Evolutionary conservation across 768 basidiomycete species (phyloP), one percentile per base, ranked within the genome.

Genomic region (Russula lepida): DNA sequence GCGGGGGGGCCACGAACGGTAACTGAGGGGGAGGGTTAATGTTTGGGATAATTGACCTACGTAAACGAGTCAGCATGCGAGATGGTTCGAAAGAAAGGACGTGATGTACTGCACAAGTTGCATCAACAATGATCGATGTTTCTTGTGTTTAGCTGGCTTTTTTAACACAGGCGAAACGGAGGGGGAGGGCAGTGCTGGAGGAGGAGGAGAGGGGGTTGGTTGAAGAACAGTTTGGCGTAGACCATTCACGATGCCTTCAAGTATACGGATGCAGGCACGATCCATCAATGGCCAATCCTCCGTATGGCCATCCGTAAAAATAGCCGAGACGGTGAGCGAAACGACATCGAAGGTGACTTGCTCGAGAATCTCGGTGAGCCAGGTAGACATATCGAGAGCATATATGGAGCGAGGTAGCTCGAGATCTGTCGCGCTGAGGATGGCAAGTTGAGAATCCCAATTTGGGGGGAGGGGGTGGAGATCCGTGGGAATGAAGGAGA

Each of bases 71-170:
- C 41, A 50, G 48, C 33, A 37, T 35, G 27, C 32, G 27, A 33
- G 32, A 41, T 3, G 48, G 27, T 19, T n/a, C 2, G n/a, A 2
- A 15, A 21, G 17, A 49, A 52, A 19, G 59, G 56, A 67, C 64
- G 61, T 78, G 54, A 73, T 85, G 79, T 83, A 79, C 60, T 62
- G 61, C 51, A 89, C 81, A 43, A 90, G 74, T 7, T 84, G 80
- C 79, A 84, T 86, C 51, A 88, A 75, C 61, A 89, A 69, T 17
- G 88, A 89, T 47, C 83, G 78, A 66, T 86, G 83, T 66, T 83
- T 86, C 73, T 85, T 88, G 65, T 88, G 85, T 64, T 79, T 81
- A 44, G 74, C 68, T 3, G 66, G 66, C 67, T 76, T 80, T 46
- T 67, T 67, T 43, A 74, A 54, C 54, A 68, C 66, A 9, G 71